Evolutionary conservation across 306 rosid species (phyloP).

Genomic region (Cucumis sativus): Cucumber_9930_V3 NC_026659.2:31749501-31750000

Average conservation of each 20-base stretch:
- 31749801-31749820: constrained; percentile 4
- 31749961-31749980: constrained; percentile 7
- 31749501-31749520: constrained; percentile 17
- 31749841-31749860: constrained; percentile 13
- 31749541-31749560: constrained; percentile 27
- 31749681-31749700: constrained; percentile 27
- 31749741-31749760: constrained; percentile 30
- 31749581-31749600: constrained; percentile 1
- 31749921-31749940: not conserved
- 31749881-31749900: not conserved
- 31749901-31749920: constrained; percentile 27
- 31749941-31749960: not conserved
- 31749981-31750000: constrained; percentile 30
- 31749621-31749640: constrained; percentile 4
- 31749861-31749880: constrained; percentile 6
- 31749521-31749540: constrained; percentile 42
- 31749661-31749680: constrained; percentile 20
- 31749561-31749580: constrained; percentile 6
- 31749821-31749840: constrained; percentile 1
- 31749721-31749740: constrained; percentile 22
- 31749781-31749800: constrained; percentile 21
- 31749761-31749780: constrained; percentile 15
- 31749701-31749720: constrained; percentile 19
- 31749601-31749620: not conserved
- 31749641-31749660: constrained; percentile 8